Evolutionary conservation across 805 yeast genomes (phyloP).

Genomic region (Nakazawaea peltata): DNA sequence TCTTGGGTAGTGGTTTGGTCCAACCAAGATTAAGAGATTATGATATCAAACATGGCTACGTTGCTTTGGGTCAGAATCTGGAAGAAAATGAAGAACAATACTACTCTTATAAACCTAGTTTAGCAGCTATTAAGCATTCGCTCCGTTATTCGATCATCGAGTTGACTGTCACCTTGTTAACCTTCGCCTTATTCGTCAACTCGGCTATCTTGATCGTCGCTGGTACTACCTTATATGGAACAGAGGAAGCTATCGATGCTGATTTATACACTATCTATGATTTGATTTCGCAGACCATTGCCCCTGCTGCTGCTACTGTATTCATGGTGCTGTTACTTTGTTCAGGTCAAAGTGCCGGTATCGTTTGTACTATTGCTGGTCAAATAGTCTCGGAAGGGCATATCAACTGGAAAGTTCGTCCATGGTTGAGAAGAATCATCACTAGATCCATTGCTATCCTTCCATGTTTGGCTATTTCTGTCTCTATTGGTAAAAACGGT

Average conservation of each 20-base stretch:
- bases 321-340: slow-evolving; percentile 75
- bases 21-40: slow-evolving; percentile 39
- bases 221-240: slow-evolving; percentile 64
- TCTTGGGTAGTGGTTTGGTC: slow-evolving; percentile 40
- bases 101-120: slow-evolving; percentile 54
- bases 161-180: slow-evolving; percentile 53
- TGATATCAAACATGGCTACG: slow-evolving; percentile 29
- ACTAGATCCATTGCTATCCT: slow-evolving; percentile 68
- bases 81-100: slow-evolving; percentile 28
- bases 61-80: slow-evolving; percentile 16
- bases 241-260: slow-evolving; percentile 58
- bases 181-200: slow-evolving; percentile 79
- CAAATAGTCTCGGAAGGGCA: slow-evolving; percentile 88
- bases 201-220: slow-evolving; percentile 72
- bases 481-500: slow-evolving; percentile 61
- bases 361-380: slow-evolving; percentile 85
- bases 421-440: slow-evolving; percentile 72
- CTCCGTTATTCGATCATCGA: slow-evolving; percentile 64
- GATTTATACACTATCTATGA: slow-evolving; percentile 68
- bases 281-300: slow-evolving; percentile 44
- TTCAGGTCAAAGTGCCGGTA: slow-evolving; percentile 80
- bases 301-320: slow-evolving; percentile 70
- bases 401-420: slow-evolving; percentile 65
- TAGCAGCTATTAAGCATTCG: slow-evolving; percentile 58
- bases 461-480: slow-evolving; percentile 65